Conservation (phyloP, 805 yeast species). For the Cyberlindnera mycetangii region DNA sequence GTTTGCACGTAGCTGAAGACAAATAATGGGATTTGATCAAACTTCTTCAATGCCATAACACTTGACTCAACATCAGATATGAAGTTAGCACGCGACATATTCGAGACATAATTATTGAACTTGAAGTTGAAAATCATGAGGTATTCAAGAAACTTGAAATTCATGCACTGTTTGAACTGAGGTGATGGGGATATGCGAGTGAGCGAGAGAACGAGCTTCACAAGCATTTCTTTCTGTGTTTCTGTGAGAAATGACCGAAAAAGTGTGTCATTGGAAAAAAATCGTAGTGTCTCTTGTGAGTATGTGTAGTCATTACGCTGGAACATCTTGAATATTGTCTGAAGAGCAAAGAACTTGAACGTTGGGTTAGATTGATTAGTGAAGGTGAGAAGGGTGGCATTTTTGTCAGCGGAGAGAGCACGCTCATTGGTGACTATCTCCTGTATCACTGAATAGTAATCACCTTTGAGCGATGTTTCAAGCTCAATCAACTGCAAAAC, state of each 20-base stretch:
- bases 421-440: conserved; percentile 10
- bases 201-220: conserved; percentile 22
- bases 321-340: conserved; percentile 22
- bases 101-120: conserved; percentile 21
- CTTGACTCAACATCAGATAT: conserved; percentile 7
- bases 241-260: conserved; percentile 4
- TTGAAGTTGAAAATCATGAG: conserved; percentile 15
- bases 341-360: conserved; percentile 22
- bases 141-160: conserved; percentile 23
- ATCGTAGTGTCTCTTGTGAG: conserved; percentile 6
- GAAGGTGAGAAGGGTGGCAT: neutral
- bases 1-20: conserved; percentile 13
- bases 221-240: conserved; percentile 15
- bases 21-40: conserved; percentile 16
- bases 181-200: conserved; percentile 16
- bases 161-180: conserved; percentile 21
- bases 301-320: conserved; percentile 15
- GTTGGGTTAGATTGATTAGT: conserved; percentile 2
- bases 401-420: neutral
- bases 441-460: conserved; percentile 5
- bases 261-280: conserved; percentile 14
- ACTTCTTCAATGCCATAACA: conserved; percentile 1
- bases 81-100: conserved; percentile 12
- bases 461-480: conserved; percentile 13
- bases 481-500: conserved; percentile 25